phyloP scores from a whole-genome alignment of 768 basidiomycete genomes.

The Termitomyces titanicus region DNA sequence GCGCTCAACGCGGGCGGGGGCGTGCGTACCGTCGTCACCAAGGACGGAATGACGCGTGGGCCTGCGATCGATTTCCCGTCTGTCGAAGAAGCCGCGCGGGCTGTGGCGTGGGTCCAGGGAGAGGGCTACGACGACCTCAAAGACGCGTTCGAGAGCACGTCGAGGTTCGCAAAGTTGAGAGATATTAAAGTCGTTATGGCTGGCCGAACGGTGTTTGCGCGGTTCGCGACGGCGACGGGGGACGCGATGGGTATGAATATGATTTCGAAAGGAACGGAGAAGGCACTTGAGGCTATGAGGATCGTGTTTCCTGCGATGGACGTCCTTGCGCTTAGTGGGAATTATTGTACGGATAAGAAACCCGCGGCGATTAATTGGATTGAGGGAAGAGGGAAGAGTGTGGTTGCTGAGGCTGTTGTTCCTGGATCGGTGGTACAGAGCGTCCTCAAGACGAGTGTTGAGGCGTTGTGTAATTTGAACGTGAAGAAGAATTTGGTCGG shows the following conservation, averaged over 20 bases:
- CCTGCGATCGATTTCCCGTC: slow-evolving; percentile 96
- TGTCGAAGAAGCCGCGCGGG: slow-evolving; percentile 73
- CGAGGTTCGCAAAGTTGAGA: slow-evolving; percentile 86
- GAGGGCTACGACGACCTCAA: slow-evolving; percentile 71
- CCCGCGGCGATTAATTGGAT: slow-evolving; percentile 99
- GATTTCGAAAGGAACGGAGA: slow-evolving; percentile 98
- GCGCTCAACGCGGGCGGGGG: slow-evolving; percentile 96
- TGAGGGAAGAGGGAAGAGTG: slow-evolving; percentile 96
- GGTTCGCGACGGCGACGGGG: slow-evolving; percentile 92
- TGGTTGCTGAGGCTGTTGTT: slow-evolving; percentile 93
- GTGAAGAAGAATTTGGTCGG: slow-evolving; percentile 97
- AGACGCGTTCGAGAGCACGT: slow-evolving; percentile 90
- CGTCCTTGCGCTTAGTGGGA: slow-evolving; percentile 88
- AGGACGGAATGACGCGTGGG: slow-evolving; percentile 97
- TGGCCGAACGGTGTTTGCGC: slow-evolving; percentile 88
- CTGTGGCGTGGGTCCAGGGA: slow-evolving; percentile 83
- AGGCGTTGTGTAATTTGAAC: slow-evolving; percentile 85
- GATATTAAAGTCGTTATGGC: slow-evolving; percentile 87
- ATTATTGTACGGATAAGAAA: slow-evolving; percentile 99
- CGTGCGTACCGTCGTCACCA: slow-evolving; percentile 87
- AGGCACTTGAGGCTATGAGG: slow-evolving; percentile 79
- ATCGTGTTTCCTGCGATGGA: slow-evolving; percentile 87
- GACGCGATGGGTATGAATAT: slow-evolving; percentile 99
- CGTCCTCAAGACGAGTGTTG: slow-evolving; percentile 95
- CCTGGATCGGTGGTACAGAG: slow-evolving; percentile 84